Percentiles rank a stretch among this genome's conserved stretches.
phyloP scores from a whole-genome alignment of 169 alveolate genomes.

The Plasmodium gonderi region DNA sequence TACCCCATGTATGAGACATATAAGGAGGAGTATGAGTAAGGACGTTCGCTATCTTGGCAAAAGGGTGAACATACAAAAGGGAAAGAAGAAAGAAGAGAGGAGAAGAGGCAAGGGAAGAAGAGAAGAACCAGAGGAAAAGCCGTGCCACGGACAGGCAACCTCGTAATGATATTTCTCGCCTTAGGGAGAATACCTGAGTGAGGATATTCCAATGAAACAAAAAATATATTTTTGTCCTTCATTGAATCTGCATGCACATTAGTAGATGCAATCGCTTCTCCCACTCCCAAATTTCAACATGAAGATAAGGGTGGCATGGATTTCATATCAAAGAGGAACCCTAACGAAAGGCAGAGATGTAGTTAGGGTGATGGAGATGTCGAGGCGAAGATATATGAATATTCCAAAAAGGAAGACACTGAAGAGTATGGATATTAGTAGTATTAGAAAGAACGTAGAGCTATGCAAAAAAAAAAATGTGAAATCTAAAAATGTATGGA shows the following conservation, averaged over 20 bases:
- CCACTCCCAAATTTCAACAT: neutral
- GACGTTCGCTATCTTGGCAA: neutral
- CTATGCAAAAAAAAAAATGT: slow-evolving; percentile 56
- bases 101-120: neutral
- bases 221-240: no score
- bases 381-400: neutral
- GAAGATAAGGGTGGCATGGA: neutral
- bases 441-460: slow-evolving; percentile 6
- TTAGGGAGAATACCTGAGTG: no score
- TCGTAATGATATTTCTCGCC: no score
- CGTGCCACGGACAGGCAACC: no score
- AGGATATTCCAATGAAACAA: no score
- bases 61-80: neutral
- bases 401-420: slow-evolving; percentile 35
- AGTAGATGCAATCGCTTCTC: no score
- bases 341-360: neutral
- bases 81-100: neutral
- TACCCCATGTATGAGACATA: slow-evolving; percentile 38
- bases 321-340: neutral
- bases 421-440: slow-evolving; percentile 26
- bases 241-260: no score
- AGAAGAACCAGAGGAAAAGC: neutral
- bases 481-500: slow-evolving; percentile 32
- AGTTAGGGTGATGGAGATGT: no score
- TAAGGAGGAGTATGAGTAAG: slow-evolving; percentile 63